Evolutionary conservation across 83 land plant species (phyloP), one percentile per base, ranked within the genome.

Genomic region (Larix sibirica): DNA sequence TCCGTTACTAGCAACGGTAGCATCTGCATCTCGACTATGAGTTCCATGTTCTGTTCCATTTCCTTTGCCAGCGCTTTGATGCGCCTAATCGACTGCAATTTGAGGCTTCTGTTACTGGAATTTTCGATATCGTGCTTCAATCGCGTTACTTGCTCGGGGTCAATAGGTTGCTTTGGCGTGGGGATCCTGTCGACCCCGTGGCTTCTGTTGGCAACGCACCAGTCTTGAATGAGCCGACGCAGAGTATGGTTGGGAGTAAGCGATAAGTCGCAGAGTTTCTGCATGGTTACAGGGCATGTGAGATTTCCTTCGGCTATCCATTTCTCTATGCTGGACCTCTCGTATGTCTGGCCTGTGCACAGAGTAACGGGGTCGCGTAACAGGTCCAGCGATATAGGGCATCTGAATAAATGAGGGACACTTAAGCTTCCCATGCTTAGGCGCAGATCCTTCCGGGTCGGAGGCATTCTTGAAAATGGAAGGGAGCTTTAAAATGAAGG

Each of bases 321-420:
- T 82, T 84, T 83, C 78, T 88, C 90, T 3, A 92, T 92, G 85
- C 91, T 86, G 23, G 83, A 60, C 36, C 95, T 63, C 31, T 92
- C 95, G 50, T 92, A 92, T 1, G 92, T 92, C 62, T 89, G 95
- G 50, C 95, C 95, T 21, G 95, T 92, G 79, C 87, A 79, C 14
- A 92, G 85, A 60, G 88, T 87, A n/a, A 92, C 95, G 26, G 95
- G 95, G 81, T 92, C 95, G 18, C 47, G 83, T 85, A 92, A 84
- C 36, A 92, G 81, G 54, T 92, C 95, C 40, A 92, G 89, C 40
- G 89, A 90, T 2, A 92, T 92, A 7, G 95, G 95, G 83, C 95
- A 92, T 74, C 81, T 84, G 80, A 90, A 92, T 62, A 90, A 71
- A 42, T 83, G 87, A 26, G 94, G 92, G 17, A 89, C 84, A 28